phyloP scores from a whole-genome alignment of 2,329 filamentous ascomycete species.

The Fusarium sp. region DNA sequence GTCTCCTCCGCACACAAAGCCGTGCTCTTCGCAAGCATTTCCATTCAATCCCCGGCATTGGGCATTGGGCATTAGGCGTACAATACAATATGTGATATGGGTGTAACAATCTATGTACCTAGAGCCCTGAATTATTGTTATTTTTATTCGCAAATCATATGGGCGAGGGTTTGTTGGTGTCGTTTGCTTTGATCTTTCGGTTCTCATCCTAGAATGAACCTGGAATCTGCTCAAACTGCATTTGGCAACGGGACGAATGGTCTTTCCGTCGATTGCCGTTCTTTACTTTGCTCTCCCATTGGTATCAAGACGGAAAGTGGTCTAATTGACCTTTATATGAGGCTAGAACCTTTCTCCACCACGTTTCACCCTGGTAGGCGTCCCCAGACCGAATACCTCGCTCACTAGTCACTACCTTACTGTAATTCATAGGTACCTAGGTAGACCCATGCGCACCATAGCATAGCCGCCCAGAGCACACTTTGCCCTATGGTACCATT shows the following conservation, averaged over 20 bases:
- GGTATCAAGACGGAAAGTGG: constrained; percentile 8
- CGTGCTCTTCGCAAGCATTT: constrained; percentile 33
- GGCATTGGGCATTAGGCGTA: constrained; percentile 3
- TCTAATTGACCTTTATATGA: constrained; percentile 21
- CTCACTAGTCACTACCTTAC: not conserved
- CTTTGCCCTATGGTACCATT: constrained; percentile 22
- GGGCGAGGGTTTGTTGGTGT: constrained; percentile 8
- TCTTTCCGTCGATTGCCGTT: constrained; percentile 3
- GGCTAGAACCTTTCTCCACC: constrained; percentile 35
- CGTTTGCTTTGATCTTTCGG: not conserved
- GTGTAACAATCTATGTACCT: not conserved
- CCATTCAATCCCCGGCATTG: constrained; percentile 40
- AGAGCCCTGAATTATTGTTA: constrained; percentile 6
- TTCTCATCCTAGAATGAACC: not conserved
- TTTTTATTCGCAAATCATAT: constrained; percentile 3
- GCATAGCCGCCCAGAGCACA: not conserved
- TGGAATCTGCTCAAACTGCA: not conserved
- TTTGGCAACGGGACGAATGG: not conserved
- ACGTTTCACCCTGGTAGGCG: constrained; percentile 25
- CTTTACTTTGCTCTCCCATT: constrained; percentile 10
- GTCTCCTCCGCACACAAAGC: constrained; percentile 33
- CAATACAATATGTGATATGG: not conserved
- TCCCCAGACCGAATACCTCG: constrained; percentile 33
- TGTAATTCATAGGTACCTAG: not conserved
- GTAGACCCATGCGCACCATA: not conserved